Conservation (phyloP, 805 yeast species). For the Metschnikowia matae region DNA sequence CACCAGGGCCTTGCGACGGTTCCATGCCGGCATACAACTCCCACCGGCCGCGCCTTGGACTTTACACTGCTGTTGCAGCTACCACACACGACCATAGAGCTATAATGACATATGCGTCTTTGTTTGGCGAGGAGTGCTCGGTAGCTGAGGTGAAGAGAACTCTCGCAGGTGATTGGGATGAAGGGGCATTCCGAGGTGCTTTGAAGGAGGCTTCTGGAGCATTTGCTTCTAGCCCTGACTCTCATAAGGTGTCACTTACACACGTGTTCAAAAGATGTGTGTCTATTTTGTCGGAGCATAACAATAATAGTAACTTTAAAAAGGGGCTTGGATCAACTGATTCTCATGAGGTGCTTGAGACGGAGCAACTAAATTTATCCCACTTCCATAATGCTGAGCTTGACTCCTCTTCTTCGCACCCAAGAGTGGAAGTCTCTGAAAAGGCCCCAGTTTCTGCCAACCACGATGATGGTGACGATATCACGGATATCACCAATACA, state of each 20-base stretch:
- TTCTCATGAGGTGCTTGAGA: not conserved
- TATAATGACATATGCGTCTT: not conserved
- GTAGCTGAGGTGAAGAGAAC: not conserved
- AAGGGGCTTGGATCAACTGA: not conserved
- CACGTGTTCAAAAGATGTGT: constrained; percentile 1
- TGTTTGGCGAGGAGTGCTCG: not conserved
- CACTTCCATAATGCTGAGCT: constrained; percentile 2
- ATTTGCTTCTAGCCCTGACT: not conserved
- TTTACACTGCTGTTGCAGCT: not conserved
- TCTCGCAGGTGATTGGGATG: not conserved
- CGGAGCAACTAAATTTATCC: not conserved
- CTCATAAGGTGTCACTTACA: not conserved
- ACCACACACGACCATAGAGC: not conserved
- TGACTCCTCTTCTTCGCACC: not conserved
- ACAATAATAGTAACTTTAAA: not conserved
- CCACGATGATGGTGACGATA: constrained; percentile 20
- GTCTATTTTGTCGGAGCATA: not conserved
- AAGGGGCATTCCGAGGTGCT: not conserved
- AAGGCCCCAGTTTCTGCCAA: constrained; percentile 1
- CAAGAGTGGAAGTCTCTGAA: not conserved
- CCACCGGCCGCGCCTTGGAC: not conserved
- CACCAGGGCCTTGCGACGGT: not conserved
- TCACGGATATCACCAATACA: constrained; percentile 3
- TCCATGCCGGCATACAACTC: not conserved
- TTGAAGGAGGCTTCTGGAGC: not conserved